These are phyloP conservation scores for Crassisporium funariophilum DNA, from an alignment of 768 basidiomycete species.

Conservation along the genomic window DNA sequence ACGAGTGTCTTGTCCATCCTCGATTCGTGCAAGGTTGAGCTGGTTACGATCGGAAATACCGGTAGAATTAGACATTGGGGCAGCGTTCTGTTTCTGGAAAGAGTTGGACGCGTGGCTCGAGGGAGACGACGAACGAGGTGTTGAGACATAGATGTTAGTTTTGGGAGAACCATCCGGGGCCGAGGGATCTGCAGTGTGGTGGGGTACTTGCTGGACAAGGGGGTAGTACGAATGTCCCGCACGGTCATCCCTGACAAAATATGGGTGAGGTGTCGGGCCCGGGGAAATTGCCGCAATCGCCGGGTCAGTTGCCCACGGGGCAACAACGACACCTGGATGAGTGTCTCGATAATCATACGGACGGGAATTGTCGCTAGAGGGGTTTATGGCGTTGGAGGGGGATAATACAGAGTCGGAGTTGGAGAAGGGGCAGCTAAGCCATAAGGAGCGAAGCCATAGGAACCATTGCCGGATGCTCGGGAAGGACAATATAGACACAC, in stretches of 20 bases:
- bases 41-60: constrained; percentile 39
- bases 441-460: constrained; percentile 9
- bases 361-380: constrained; percentile 1
- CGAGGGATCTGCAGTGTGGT: background rate
- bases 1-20: constrained; percentile 74
- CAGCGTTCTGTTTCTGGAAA: background rate
- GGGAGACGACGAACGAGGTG: constrained; percentile 3
- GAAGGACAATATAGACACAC: constrained; percentile 34
- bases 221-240: constrained; percentile 4
- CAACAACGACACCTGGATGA: constrained; percentile 7
- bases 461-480: constrained; percentile 12
- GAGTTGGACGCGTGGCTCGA: background rate
- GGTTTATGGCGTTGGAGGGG: background rate
- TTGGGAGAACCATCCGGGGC: background rate
- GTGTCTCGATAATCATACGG: constrained; percentile 17
- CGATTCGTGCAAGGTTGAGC: constrained; percentile 71
- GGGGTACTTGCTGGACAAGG: background rate
- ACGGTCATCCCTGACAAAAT: background rate
- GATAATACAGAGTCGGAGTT: constrained; percentile 10
- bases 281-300: constrained; percentile 16
- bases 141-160: background rate
- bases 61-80: constrained; percentile 7
- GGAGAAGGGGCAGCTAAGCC: constrained; percentile 8
- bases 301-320: constrained; percentile 16
- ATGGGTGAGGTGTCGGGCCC: background rate